Evolutionary conservation across 2,329 filamentous ascomycete species (phyloP), one percentile per base, ranked within the genome.

Genomic region (Epichloe sylvatica): DNA sequence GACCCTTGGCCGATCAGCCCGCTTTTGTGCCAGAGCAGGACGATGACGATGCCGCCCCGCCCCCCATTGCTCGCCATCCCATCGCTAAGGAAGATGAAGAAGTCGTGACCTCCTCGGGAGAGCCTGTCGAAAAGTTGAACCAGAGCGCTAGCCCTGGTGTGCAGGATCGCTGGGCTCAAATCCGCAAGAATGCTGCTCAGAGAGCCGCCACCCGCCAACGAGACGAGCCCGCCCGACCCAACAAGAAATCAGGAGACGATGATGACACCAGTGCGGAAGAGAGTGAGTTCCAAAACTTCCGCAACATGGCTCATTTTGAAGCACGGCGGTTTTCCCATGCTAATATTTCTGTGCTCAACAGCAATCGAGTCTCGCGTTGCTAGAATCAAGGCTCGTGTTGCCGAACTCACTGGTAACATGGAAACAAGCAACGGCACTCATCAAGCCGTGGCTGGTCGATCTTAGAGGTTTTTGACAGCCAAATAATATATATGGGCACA

Each of bases 341-440:
- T 66, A 43, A 67, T 53, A 2, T 46, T 41, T 40, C 13, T 55
- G 1, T 47, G 41, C 40, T 12, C 23, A 49, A n/a, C 57, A 94
- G 88, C 90, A 36, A 97, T 97, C 60, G 92, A 98, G 67, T 90
- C 89, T 45, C 86, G 92, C 56, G 92, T 97, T 52, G 92, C 92
- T 45, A 86, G 92, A 55, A 98, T 98, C 76, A 97, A 96, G 71
- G 92, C 92, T 52, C 84, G 92, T 54, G 92, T 98, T 51, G 92
- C 92, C 47, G 89, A 96, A 66, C 70, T 98, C 59, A 98, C 92
- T 2, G 84, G 84, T 59, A 86, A 86, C 66, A 86, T 86, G 77
- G 85, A 91, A 60, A 72, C 68, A 41, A 65, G 65, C 35, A 61
- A 59, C 39, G 64, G 61, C 6, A 70, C 75, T 25, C 58, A 62